Conservation (phyloP, 2,329 filamentous ascomycete genomes). For the Aspergillus aculeatinus region DNA sequence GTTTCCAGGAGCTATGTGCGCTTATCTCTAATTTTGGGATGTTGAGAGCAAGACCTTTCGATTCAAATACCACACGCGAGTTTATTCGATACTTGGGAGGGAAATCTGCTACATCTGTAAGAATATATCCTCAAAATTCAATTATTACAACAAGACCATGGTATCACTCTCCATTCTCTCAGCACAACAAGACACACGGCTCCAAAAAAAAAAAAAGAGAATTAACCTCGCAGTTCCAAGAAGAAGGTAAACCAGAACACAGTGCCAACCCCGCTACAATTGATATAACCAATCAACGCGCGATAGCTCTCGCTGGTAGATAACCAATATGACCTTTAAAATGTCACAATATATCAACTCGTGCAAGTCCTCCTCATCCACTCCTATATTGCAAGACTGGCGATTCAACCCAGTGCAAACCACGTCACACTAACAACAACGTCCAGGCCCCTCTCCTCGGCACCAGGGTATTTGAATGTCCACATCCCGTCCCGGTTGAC, state of each 20-base stretch:
- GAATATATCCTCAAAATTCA: background rate
- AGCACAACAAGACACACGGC: background rate
- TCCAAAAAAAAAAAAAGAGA: background rate
- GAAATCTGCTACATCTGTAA: background rate
- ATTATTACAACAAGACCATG: background rate
- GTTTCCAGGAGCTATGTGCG: background rate
- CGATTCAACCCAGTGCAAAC: conserved; percentile 39
- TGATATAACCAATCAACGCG: background rate
- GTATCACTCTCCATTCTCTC: background rate
- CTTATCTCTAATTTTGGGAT: background rate
- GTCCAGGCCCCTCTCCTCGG: conserved; percentile 48
- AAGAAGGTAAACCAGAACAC: background rate
- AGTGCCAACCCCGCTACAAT: too few relatives aligned
- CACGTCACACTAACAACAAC: conserved; percentile 51
- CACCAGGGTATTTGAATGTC: conserved; percentile 52
- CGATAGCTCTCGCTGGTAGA: background rate
- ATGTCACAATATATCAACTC: background rate
- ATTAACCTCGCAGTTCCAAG: background rate
- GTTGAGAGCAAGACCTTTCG: background rate
- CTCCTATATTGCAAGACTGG: background rate
- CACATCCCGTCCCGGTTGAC: conserved; percentile 54
- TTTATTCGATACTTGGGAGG: background rate
- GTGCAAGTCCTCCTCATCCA: background rate
- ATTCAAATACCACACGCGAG: background rate
- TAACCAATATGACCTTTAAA: background rate